Percentiles rank a stretch among this genome's conserved stretches.
phyloP scores from a whole-genome alignment of 768 basidiomycete species.

The Russula abietina region DNA sequence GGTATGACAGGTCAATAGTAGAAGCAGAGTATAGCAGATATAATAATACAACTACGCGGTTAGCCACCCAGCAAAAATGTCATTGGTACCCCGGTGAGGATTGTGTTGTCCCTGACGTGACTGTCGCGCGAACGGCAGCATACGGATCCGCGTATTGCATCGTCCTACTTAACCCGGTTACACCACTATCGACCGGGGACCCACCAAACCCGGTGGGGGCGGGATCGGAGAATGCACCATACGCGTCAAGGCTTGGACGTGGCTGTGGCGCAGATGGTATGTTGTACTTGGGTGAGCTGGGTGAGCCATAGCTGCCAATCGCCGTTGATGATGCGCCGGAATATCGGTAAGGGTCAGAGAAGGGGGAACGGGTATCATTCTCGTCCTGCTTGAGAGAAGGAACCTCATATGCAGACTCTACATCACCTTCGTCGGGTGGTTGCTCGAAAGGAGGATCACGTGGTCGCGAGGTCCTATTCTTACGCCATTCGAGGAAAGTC shows the following conservation, averaged over 20 bases:
- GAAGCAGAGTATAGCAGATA: not conserved
- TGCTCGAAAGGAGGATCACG: constrained; percentile 75
- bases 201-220: constrained; percentile 68
- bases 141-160: constrained; percentile 92
- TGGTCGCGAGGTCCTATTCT: constrained; percentile 47
- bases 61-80: constrained; percentile 1
- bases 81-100: constrained; percentile 19
- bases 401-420: constrained; percentile 47
- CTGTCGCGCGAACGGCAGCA: constrained; percentile 61
- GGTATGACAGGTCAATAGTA: constrained; percentile 7
- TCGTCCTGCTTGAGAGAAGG: constrained; percentile 34
- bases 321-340: constrained; percentile 34
- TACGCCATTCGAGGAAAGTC: constrained; percentile 71
- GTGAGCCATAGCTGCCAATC: constrained; percentile 23
- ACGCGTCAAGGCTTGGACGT: constrained; percentile 76
- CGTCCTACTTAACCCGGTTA: constrained; percentile 66
- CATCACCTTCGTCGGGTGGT: constrained; percentile 48
- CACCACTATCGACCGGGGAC: constrained; percentile 36
- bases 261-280: constrained; percentile 31
- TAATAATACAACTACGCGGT: constrained; percentile 18
- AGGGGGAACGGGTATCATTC: constrained; percentile 36
- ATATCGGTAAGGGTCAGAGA: constrained; percentile 51
- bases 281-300: constrained; percentile 28
- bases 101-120: constrained; percentile 15
- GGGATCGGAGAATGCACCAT: constrained; percentile 88